Evolutionary conservation across 805 yeast species (phyloP).

Genomic region (Wickerhamiella slavikovae): DNA sequence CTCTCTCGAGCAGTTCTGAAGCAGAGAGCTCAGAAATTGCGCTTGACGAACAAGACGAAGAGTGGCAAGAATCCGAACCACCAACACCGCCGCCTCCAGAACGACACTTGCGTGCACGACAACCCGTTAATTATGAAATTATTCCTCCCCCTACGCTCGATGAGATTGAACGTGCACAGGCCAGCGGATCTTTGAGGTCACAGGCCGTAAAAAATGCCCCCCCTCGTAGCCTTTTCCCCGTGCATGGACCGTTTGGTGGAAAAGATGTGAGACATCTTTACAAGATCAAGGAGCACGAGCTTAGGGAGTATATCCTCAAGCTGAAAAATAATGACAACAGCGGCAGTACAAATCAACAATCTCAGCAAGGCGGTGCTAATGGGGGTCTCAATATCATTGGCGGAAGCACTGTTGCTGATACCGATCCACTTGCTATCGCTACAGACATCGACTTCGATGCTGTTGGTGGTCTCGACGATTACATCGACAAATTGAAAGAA

Average conservation of each 20-base stretch:
- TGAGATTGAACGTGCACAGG: constrained; percentile 4
- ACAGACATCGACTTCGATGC: constrained; percentile 67
- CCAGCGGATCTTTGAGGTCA: background rate
- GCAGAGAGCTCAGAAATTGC: too few species aligned
- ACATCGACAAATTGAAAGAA: constrained; percentile 81
- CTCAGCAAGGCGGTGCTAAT: background rate
- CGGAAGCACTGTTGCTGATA: constrained; percentile 18
- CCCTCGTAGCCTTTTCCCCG: constrained; percentile 61
- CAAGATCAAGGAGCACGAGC: constrained; percentile 4
- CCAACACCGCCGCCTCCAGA: constrained; percentile 7
- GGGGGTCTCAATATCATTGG: constrained; percentile 27
- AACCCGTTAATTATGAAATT: constrained; percentile 12
- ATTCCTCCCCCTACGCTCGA: constrained; percentile 13
- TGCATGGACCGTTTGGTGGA: constrained; percentile 97
- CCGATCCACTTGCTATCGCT: constrained; percentile 77
- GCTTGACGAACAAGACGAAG: too few species aligned
- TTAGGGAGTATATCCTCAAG: too few species aligned
- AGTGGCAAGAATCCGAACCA: constrained; percentile 8
- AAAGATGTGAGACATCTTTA: constrained; percentile 74
- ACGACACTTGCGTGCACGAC: constrained; percentile 9
- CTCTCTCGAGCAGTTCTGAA: too few species aligned
- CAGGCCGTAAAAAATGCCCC: constrained; percentile 1
- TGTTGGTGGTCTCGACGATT: constrained; percentile 82
- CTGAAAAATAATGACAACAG: too few species aligned
- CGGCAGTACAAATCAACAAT: too few species aligned